Evolutionary conservation across 163 green algal genomes (phyloP).

Genomic region (Prototheca wickerhamii): DNA sequence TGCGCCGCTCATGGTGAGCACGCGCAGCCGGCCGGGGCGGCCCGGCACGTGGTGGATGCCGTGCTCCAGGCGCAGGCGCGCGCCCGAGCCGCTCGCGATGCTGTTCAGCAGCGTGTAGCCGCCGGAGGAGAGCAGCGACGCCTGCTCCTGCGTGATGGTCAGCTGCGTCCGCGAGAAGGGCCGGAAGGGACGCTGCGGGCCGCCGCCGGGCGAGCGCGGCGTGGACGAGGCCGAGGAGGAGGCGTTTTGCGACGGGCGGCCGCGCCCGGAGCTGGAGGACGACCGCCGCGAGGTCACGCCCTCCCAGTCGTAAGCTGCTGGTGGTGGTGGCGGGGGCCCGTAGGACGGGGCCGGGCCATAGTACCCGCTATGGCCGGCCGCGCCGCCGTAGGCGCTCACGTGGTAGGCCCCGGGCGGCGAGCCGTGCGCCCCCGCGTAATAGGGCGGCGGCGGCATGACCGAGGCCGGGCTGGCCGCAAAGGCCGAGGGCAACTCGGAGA

Average conservation of each 20-base stretch:
- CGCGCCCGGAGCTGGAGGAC: too few species aligned
- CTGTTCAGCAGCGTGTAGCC: background rate
- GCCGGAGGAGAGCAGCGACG: conserved; percentile 1
- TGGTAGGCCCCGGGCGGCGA: background rate
- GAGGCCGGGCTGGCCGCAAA: background rate
- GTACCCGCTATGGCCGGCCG: background rate
- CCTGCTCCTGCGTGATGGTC: conserved; percentile 10
- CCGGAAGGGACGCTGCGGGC: background rate
- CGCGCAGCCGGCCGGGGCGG: background rate
- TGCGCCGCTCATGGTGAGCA: background rate
- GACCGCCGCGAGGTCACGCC: too few species aligned
- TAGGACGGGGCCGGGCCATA: background rate
- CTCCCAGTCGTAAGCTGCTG: too few species aligned
- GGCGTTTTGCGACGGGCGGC: too few species aligned
- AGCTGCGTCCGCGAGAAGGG: background rate
- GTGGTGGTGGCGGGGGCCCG: background rate
- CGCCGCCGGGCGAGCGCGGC: too few species aligned
- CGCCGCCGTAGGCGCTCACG: background rate
- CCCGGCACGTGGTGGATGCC: background rate
- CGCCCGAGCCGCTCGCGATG: background rate
- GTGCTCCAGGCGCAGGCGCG: background rate
- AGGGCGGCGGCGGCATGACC: background rate
- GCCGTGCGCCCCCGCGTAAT: background rate
- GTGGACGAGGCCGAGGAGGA: too few species aligned
- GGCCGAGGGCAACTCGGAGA: conserved; percentile 23